Conservation (phyloP, 1,284 basidiomycete species). For the Cryptococcus wingfieldii region DNA sequence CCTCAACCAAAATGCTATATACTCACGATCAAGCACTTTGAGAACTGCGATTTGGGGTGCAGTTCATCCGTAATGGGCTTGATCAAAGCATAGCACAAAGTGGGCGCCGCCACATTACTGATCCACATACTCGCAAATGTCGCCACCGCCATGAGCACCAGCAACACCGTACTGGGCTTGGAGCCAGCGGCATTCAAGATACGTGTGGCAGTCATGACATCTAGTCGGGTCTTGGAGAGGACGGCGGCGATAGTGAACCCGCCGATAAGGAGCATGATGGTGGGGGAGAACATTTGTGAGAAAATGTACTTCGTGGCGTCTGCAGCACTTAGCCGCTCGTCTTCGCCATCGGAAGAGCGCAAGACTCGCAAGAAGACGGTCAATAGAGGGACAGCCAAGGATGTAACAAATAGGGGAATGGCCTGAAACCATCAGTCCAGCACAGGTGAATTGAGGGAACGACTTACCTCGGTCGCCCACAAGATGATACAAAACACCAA, state of each 20-base stretch:
- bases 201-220: conserved; percentile 88
- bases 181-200: conserved; percentile 87
- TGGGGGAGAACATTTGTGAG: conserved; percentile 56
- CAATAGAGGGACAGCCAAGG: conserved; percentile 79
- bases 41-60: conserved; percentile 81
- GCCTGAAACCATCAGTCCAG: conserved; percentile 55
- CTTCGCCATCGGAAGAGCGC: conserved; percentile 59
- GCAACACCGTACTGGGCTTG: conserved; percentile 75
- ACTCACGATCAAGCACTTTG: conserved; percentile 82
- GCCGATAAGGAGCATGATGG: conserved; percentile 92
- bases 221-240: conserved; percentile 94
- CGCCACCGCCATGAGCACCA: conserved; percentile 93
- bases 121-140: conserved; percentile 99
- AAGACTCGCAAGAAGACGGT: conserved; percentile 86
- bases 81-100: conserved; percentile 95
- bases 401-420: conserved; percentile 94
- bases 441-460: background rate
- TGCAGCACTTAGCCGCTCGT: conserved; percentile 58
- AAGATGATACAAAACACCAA: conserved; percentile 86
- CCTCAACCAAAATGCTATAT: background rate
- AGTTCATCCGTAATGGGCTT: conserved; percentile 91
- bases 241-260: conserved; percentile 99
- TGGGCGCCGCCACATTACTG: conserved; percentile 95
- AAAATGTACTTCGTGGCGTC: conserved; percentile 77
- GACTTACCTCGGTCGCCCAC: conserved; percentile 87